Evolutionary conservation across 768 basidiomycete species (phyloP), one percentile per base, ranked within the genome.

Genomic region (Russula griseocarnosa): DNA sequence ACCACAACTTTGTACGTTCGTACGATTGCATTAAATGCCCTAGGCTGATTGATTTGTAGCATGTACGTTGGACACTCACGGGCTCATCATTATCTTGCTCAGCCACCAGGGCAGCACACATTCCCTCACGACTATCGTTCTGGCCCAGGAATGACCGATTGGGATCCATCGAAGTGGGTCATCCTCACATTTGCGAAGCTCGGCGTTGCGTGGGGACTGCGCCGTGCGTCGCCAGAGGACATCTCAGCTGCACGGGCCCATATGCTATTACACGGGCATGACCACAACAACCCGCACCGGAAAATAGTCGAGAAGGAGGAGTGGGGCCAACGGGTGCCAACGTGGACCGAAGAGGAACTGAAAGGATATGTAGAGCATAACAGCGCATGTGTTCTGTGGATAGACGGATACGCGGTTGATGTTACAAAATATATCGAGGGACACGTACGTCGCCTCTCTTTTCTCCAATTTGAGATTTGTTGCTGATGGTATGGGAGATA

Each of bases 121-220:
- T 91, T 90, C 69, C 90, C 90, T 11, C 83, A 86, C 62, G 89
- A 92, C 73, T 91, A 84, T 73, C 82, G 88, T 28, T 87, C 88
- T 22, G 87, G 84, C 0, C 86, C 84, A 11, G 78, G 80, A 22
- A 53, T 63, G 8, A 72, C 77, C 28, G 87, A 87, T 67, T 92
- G 88, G 88, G 89, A 92, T 73, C 88, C 90, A 0, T 87, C 87
- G 2, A 91, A 90, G 75, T 91, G 88, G 89, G 79, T 85, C 49
- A 90, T 91, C 47, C 70, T 82, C 24, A 54, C 74, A 5, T 76
- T 91, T 13, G 75, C 85, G 66, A 69, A 68, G 6, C 55, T 84
- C 9, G 82, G 84, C 0, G 71, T 85, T 0, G 82, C 76, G 1
- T 75, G 71, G 7, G 75, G 78, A 46, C 74, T 88, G 18, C 79